These are phyloP conservation scores for Durio zibethinus DNA, from an alignment of 345 rosid species.

Conservation along the genomic window DNA sequence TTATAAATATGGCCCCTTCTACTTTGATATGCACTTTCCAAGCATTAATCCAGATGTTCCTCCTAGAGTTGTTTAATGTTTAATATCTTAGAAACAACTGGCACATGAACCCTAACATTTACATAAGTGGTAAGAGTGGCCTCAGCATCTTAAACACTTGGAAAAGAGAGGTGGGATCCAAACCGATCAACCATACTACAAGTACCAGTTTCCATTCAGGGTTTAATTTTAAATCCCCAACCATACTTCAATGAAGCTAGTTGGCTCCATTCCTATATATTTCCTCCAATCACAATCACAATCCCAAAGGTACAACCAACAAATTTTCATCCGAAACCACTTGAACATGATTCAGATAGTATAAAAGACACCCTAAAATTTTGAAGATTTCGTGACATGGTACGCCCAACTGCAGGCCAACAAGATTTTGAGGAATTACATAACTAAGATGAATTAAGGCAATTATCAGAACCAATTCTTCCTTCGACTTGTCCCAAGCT, in stretches of 20 bases:
- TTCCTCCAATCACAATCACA: not conserved
- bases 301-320: not conserved
- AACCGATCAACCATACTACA: not conserved
- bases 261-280: not conserved
- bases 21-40: not conserved
- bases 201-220: not conserved
- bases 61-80: not conserved
- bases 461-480: not conserved
- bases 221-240: not conserved
- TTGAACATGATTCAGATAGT: not conserved
- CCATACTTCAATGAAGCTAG: not conserved
- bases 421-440: not conserved
- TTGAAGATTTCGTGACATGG: not conserved
- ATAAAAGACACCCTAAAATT: not conserved
- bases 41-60: not conserved
- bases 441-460: not conserved
- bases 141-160: not conserved
- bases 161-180: not conserved
- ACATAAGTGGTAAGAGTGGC: not conserved
- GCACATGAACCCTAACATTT: not conserved
- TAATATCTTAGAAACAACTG: not conserved
- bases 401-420: not conserved
- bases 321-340: not conserved
- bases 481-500: not conserved
- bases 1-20: not conserved